Base-by-base conservation (phyloP, 1,284 basidiomycete species). In the Microbotryum silenes-acaulis region DNA sequence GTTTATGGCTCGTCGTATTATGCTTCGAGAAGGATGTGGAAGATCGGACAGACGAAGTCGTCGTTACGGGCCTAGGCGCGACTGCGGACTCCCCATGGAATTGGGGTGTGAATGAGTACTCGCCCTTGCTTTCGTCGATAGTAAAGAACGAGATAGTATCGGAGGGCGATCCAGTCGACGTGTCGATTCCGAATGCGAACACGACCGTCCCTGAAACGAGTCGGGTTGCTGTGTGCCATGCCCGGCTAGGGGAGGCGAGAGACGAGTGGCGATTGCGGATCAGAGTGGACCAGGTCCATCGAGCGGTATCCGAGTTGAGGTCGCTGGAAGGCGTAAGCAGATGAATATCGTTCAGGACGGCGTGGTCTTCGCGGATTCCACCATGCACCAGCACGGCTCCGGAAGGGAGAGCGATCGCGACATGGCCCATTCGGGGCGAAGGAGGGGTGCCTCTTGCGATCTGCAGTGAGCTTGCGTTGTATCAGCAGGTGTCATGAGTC, bases 141-240 rank as follows among this genome's bases (percentile, higher is more conserved):
- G 56, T 54, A 18, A 71, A 56, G 59, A 70, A 71, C 42, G 54
- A 66, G 46, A 71, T 55, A 1, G 58, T 27, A 42, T 55, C 44
- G 14, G 53, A 61, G 7, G 64, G 60, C 31, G 57, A 10, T 14
- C 52, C 52, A 18, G 62, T 57, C 21, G 8, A 6, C 18, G 59
- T 56, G 49, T 70, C 64, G 23, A 71, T 44, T 27, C 75, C 75
- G 54, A 76, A 77, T 1, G 70, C 72, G 29, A 72, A 64, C 27
- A 77, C 63, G 54, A 76, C 63, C 14, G 60, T 56, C 6, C 71
- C 69, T 10, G 71, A 59, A 10, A 61, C 64, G 14, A 71, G 65
- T 61, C 73, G 63, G 12, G 71, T 70, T 4, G 74, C 71, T 10
- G 72, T 69, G 61, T 77, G 76, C 64, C 68, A 77, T 1, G 74